These are phyloP conservation scores for Vigna angularis DNA, from an alignment of 306 rosid species.

Conservation along the genomic window DNA sequence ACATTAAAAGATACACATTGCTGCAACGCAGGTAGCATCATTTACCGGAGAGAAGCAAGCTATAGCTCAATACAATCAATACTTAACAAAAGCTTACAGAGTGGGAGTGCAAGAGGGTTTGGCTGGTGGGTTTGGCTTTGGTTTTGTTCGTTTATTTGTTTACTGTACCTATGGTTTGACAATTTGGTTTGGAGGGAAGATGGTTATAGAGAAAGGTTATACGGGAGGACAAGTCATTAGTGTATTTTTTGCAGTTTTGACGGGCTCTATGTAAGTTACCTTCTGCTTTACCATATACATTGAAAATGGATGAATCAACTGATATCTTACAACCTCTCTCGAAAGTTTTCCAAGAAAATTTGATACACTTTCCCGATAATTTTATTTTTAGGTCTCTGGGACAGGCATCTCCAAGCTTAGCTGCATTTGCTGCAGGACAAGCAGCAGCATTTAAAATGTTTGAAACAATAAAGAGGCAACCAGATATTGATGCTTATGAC, in stretches of 20 bases:
- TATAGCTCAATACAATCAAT: conserved; percentile 57
- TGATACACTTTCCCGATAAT: conserved; percentile 4
- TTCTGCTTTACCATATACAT: not conserved
- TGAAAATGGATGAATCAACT: conserved; percentile 10
- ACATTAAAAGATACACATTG: conserved; percentile 23
- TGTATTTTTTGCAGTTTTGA: conserved; percentile 62
- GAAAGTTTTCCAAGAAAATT: not conserved
- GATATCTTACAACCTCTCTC: conserved; percentile 23
- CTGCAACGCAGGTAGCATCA: conserved; percentile 68
- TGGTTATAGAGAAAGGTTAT: conserved; percentile 74
- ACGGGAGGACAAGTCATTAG: conserved; percentile 66
- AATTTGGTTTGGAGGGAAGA: conserved; percentile 76
- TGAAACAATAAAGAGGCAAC: not conserved
- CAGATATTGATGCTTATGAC: conserved; percentile 48
- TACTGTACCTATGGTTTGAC: conserved; percentile 63
- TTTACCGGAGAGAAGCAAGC: conserved; percentile 81
- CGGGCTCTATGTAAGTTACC: conserved; percentile 70
- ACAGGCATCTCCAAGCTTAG: conserved; percentile 55
- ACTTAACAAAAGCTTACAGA: conserved; percentile 65
- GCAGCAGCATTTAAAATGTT: not conserved
- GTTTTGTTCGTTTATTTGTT: conserved; percentile 51
- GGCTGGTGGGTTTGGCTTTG: conserved; percentile 72
- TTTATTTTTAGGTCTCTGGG: conserved; percentile 57
- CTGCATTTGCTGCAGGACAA: not conserved
- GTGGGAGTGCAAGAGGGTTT: conserved; percentile 73